These are phyloP conservation scores for Rhododendron molle DNA, from an alignment of 148 eudicot genomes.

Conservation along the genomic window DNA sequence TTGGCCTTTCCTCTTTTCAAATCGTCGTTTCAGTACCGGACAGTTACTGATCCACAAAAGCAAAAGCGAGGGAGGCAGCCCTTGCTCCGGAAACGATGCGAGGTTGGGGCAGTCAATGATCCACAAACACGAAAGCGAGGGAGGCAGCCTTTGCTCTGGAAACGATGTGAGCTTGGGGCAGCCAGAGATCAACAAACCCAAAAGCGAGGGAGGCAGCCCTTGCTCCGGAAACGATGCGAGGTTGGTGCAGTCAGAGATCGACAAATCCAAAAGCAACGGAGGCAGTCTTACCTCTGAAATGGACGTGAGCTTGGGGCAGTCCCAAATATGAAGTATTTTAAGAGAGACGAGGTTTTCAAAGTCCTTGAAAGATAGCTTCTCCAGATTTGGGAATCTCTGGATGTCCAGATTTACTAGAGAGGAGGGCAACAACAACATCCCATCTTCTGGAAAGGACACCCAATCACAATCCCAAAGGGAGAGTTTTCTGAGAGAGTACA, in stretches of 20 bases:
- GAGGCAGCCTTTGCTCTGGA: neutral
- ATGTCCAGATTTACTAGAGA: fast-evolving
- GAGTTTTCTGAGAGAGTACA: neutral
- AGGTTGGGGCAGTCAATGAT: fast-evolving
- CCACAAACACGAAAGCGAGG: fast-evolving
- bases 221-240: too few relatives aligned
- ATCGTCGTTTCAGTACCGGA: neutral
- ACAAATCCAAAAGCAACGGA: too few relatives aligned
- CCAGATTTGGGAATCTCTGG: neutral
- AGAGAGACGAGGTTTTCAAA: neutral
- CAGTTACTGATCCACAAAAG: fast-evolving
- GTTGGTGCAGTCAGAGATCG: too few relatives aligned
- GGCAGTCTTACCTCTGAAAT: neutral
- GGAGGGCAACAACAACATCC: neutral
- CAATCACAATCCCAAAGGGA: too few relatives aligned
- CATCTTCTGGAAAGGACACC: neutral
- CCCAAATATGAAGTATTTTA: fast-evolving
- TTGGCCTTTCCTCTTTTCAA: neutral
- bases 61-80: neutral
- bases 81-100: neutral
- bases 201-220: too few relatives aligned
- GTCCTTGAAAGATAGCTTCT: neutral
- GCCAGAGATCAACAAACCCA: too few relatives aligned
- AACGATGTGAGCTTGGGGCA: neutral
- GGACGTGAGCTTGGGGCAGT: neutral